Base-by-base conservation (phyloP, 1,284 basidiomycete species). In the Heterobasidion annosum region DNA sequence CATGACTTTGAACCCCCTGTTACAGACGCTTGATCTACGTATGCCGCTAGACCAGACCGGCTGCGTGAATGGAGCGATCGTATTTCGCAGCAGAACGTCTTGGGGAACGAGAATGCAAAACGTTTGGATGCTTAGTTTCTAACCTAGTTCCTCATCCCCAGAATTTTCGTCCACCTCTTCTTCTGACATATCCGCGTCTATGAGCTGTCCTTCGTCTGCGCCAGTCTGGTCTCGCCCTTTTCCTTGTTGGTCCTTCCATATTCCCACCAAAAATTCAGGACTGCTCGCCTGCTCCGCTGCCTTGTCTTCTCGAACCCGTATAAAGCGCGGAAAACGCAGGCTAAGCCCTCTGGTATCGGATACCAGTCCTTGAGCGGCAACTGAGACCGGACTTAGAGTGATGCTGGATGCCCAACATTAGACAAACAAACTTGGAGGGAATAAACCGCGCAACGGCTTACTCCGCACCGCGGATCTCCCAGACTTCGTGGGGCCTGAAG, bases 401-500 rank as follows among this genome's bases (percentile, higher is more conserved):
- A 96, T 81, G 65, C 90, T 92, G 60, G 18, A 54, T 37, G 25
- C 33, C 19, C 33, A 35, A 32, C 25, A 25, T 49, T 35, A 52
- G 44, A 50, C 45, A 55, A 54, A 50, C 45, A 55, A 54, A 5
- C 25, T 40, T 40, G 37, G 37, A 43, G 54, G 56, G 43, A 34
- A 44, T 44, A 34, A 10, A 48, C 33, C 44, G 49, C 43, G 18
- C 18, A 35, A 34, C 51, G 43, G 69, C 79, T 68, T 63, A 91
- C 88, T 95, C 92, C 52, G 94, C 93, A 16, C 92, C 92, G 19
- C 89, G 79, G 57, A 97, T 87, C 70, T 96, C 92, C 92, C 93
- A 95, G 35, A 94, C 90, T 66, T 95, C 91, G 55, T 73, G 73
- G 3, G 94, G 93, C 59, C 79, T 78, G 68, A 95, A 94, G 76